Base-by-base conservation (phyloP, 192 early-diverging fungal species). In the Coemansia furcata region DNA sequence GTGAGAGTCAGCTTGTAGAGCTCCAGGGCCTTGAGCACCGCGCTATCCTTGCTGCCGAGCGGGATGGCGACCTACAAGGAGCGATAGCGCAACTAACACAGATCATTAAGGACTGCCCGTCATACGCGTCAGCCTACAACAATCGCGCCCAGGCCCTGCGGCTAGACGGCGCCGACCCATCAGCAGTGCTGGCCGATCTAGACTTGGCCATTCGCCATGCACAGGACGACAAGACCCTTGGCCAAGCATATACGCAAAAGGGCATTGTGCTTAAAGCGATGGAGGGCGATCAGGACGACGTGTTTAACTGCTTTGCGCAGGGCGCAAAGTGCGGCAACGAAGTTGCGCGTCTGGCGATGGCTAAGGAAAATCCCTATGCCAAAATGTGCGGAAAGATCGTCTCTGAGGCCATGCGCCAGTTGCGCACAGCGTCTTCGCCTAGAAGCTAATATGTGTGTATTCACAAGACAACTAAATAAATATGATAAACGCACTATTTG, bases 281-380 rank as follows among this genome's bases (percentile, higher is more conserved):
- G 17, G 36, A 39, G 19, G 89, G 87, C 32, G 78, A 89, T 49
- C 67, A 68, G 38, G 76, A 75, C 21, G 89, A 74, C 0, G 79
- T 85, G 2, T 88, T 86, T 11, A 61, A 67, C 23, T 84, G 85
- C 72, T 86, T 91, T 68, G 82, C 83, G 36, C 66, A 72, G 72
- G 88, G 88, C 9, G 88, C 88, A 17, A 77, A 77, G 62, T 86
- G 74, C 46, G 89, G 89, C 2, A 89, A 88, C 67, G 83, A 85
- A 60, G 46, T 89, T 4, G 87, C 89, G 4, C 80, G 79, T 33
- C 67, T 74, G 35, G 82, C 80, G 0, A 85, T 72, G 19, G 69
- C 88, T 21, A 77, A 83, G 64, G 86, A 89, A 65, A 91, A 91
- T 66, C 90, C 88, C 2, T 91, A 91, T 68, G 88, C 88, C 15